Evolutionary conservation across 306 rosid species (phyloP).

Genomic region (Rosa chinensis): DNA sequence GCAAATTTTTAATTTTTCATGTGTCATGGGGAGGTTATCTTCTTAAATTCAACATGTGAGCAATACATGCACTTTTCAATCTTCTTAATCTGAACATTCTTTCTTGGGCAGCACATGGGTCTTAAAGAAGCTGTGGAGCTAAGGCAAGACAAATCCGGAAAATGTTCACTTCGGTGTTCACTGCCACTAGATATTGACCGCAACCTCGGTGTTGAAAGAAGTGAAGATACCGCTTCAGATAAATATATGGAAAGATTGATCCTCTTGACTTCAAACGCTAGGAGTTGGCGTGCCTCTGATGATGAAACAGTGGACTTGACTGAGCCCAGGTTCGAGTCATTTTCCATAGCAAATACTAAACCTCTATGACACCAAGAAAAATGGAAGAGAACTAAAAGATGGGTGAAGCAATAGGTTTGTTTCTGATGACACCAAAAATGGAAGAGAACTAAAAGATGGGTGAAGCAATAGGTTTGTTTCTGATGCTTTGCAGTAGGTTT

Average conservation of each 20-base stretch:
- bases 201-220: conserved; percentile 33
- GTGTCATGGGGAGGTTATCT: conserved; percentile 31
- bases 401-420: conserved; percentile 19
- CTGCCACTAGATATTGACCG: conserved; percentile 43
- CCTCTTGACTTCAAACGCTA: conserved; percentile 49
- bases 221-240: conserved; percentile 36
- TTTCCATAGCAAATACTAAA: conserved; percentile 42
- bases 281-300: conserved; percentile 49
- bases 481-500: conserved; percentile 10
- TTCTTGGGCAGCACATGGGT: conserved; percentile 27
- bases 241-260: conserved; percentile 52
- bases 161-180: conserved; percentile 32
- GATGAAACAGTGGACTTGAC: conserved; percentile 77
- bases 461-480: conserved; percentile 14
- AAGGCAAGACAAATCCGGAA: conserved; percentile 46
- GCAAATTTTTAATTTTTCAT: conserved; percentile 7
- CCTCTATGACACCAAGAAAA: conserved; percentile 25
- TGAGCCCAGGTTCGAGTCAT: conserved; percentile 87
- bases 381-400: not conserved
- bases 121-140: conserved; percentile 43
- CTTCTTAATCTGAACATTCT: conserved; percentile 18
- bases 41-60: conserved; percentile 18
- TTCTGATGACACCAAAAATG: no score
- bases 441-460: not conserved
- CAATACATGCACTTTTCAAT: conserved; percentile 21